Evolutionary conservation across 2,329 filamentous ascomycete genomes (phyloP), one percentile per base, ranked within the genome.

Genomic region (Aspergillus sp.): DNA sequence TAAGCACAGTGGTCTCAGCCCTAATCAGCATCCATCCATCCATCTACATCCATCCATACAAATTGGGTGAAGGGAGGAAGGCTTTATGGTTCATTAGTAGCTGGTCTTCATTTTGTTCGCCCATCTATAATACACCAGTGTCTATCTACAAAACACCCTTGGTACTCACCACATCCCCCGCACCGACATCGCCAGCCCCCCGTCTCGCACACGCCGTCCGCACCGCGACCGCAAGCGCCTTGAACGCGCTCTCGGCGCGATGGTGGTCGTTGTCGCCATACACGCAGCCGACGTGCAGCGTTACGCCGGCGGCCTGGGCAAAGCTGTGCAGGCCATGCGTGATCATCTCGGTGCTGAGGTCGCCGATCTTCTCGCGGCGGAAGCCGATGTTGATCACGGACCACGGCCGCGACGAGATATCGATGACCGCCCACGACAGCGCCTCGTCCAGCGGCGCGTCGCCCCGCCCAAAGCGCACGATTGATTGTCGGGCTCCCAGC

Each of bases 371-470:
- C 69, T 96, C 91, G 41, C 91, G 77, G 68, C 74, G 79, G 40
- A 95, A 75, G 8, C 85, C 86, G 8, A 96, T 69, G 35, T 94
- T 78, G 34, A 91, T 74, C 12, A 95, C 84, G 43, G 73, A 74
- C 66, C 78, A 95, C 2, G 91, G 89, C 0, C 91, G 80, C 64
- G 93, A 94, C 36, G 85, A 93, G 19, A 98, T 74, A 61, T 98
- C 91, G 51, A 98, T 80, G 16, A 98, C 91, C 12, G 88, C 89
- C 49, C 88, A 81, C 32, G 85, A 93, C 37, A 95, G 78, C 22
- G 89, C 88, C 67, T 96, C 91, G 66, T 98, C 91, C 29, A 98
- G 81, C 2, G 91, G 91, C 4, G 82, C 83, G 61, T 95, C 94
- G 40, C 86, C 91, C 50, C 77, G 82, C 19, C 89, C 91, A 64